These are phyloP conservation scores for Malassezia pachydermatis DNA, from an alignment of 1,284 basidiomycete species.

Conservation along the genomic window DNA sequence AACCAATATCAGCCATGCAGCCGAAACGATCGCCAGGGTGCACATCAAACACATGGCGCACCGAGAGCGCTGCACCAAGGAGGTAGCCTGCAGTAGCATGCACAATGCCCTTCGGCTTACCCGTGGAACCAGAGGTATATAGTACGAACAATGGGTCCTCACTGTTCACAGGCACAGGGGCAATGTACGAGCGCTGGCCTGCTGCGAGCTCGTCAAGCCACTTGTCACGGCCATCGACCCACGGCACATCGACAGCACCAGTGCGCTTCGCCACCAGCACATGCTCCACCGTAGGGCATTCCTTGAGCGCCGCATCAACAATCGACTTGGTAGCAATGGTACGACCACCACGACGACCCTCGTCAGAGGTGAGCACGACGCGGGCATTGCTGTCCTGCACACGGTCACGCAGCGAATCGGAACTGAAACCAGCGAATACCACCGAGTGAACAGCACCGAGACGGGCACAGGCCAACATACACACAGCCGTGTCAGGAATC, in stretches of 20 bases:
- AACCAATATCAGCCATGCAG: constrained; percentile 97
- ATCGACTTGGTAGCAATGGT: constrained; percentile 85
- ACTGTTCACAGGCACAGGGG: constrained; percentile 71
- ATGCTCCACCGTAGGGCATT: constrained; percentile 75
- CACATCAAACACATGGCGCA: constrained; percentile 93
- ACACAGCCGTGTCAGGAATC: constrained; percentile 66
- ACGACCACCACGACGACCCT: constrained; percentile 89
- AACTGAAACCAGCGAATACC: constrained; percentile 92
- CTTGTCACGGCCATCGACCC: constrained; percentile 73
- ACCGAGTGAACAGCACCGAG: constrained; percentile 98
- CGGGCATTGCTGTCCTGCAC: constrained; percentile 78
- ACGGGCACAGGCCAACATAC: constrained; percentile 92
- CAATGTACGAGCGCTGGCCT: constrained; percentile 78
- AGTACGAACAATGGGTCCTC: constrained; percentile 97
- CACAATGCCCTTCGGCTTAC: constrained; percentile 93
- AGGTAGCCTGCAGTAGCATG: constrained; percentile 91
- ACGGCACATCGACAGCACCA: constrained; percentile 65
- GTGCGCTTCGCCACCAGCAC: constrained; percentile 83
- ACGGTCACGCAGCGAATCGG: constrained; percentile 90
- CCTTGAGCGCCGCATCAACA: constrained; percentile 80
- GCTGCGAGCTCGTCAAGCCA: constrained; percentile 92
- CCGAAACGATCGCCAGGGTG: constrained; percentile 66
- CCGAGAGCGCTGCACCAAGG: constrained; percentile 75
- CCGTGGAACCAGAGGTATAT: constrained; percentile 86
- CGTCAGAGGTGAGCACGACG: constrained; percentile 89